Evolutionary conservation across 352 stramenopile species (phyloP).

Genomic region (Blastocystis sp.): DNA sequence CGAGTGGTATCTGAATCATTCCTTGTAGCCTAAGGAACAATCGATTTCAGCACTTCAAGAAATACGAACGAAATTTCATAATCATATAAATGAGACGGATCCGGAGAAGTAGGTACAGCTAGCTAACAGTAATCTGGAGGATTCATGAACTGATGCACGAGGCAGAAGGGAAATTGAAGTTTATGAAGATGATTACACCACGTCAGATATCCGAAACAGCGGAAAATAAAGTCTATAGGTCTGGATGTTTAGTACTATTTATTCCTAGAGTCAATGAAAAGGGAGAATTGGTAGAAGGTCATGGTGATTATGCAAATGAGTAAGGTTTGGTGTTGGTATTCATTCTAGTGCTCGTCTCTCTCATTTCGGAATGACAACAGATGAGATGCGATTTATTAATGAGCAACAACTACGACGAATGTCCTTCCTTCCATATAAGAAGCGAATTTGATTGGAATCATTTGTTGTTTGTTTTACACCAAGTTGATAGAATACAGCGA

Average conservation of each 20-base stretch:
- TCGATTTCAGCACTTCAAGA: conserved; percentile 13
- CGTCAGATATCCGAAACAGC: not conserved
- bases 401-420: conserved; percentile 59
- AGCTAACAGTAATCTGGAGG: not conserved
- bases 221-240: conserved; percentile 66
- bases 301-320: conserved; percentile 58
- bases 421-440: conserved; percentile 53
- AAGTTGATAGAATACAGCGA: not conserved
- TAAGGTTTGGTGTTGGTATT: not conserved
- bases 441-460: conserved; percentile 10
- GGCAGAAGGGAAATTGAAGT: conserved; percentile 30
- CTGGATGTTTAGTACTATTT: no score
- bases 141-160: conserved; percentile 35
- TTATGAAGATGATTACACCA: conserved; percentile 61
- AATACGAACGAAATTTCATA: conserved; percentile 61
- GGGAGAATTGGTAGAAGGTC: conserved; percentile 62
- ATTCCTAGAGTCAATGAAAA: conserved; percentile 54
- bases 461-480: conserved; percentile 26
- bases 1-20: not conserved
- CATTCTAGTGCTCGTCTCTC: conserved; percentile 53
- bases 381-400: conserved; percentile 66
- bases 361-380: conserved; percentile 54
- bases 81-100: conserved; percentile 47
- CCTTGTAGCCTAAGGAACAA: conserved; percentile 49
- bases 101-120: not conserved